Percentiles rank a stretch among this genome's conserved stretches.
These are phyloP conservation scores for Stemphylium vesicarium DNA, from an alignment of 2,329 filamentous ascomycete genomes.

Conservation along the genomic window DNA sequence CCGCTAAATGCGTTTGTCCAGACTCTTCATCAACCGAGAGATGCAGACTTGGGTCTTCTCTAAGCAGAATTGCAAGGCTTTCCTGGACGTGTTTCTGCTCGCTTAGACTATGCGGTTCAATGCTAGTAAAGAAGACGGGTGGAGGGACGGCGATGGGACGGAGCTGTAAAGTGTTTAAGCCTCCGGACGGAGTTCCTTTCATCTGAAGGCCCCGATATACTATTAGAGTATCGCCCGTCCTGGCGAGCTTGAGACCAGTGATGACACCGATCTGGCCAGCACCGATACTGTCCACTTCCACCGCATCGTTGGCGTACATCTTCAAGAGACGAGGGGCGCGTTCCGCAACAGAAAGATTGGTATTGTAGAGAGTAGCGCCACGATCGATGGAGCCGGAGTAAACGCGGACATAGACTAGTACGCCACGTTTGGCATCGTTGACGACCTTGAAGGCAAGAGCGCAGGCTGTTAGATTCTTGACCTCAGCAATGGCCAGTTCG, in stretches of 20 bases:
- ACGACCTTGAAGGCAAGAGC: slow-evolving; percentile 91
- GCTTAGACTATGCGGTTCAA: slow-evolving; percentile 78
- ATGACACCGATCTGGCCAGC: slow-evolving; percentile 95
- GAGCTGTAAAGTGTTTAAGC: slow-evolving; percentile 77
- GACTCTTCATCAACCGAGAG: slow-evolving; percentile 86
- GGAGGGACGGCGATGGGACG: slow-evolving; percentile 88
- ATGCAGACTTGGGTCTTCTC: slow-evolving; percentile 91
- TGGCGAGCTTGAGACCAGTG: slow-evolving; percentile 84
- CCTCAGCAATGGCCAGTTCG: slow-evolving; percentile 35
- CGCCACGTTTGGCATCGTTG: slow-evolving; percentile 82
- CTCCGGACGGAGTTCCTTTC: slow-evolving; percentile 69
- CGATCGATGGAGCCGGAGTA: slow-evolving; percentile 83
- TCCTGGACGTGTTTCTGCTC: slow-evolving; percentile 82
- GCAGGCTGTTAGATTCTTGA: slow-evolving; percentile 71
- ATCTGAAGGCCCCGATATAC: slow-evolving; percentile 69
- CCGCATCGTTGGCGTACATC: slow-evolving; percentile 86
- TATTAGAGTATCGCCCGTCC: slow-evolving; percentile 91
- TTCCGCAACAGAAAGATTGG: slow-evolving; percentile 79
- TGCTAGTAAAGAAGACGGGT: slow-evolving; percentile 94
- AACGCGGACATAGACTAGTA: slow-evolving; percentile 89
- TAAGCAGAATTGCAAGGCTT: slow-evolving; percentile 76
- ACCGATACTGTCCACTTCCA: slow-evolving; percentile 80
- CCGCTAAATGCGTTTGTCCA: slow-evolving; percentile 89
- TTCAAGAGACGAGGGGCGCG: slow-evolving; percentile 81
- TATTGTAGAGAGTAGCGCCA: slow-evolving; percentile 83